These are phyloP conservation scores for Cladochytrium replicatum DNA, from an alignment of 192 early-diverging fungal genomes.

Conservation along the genomic window DNA sequence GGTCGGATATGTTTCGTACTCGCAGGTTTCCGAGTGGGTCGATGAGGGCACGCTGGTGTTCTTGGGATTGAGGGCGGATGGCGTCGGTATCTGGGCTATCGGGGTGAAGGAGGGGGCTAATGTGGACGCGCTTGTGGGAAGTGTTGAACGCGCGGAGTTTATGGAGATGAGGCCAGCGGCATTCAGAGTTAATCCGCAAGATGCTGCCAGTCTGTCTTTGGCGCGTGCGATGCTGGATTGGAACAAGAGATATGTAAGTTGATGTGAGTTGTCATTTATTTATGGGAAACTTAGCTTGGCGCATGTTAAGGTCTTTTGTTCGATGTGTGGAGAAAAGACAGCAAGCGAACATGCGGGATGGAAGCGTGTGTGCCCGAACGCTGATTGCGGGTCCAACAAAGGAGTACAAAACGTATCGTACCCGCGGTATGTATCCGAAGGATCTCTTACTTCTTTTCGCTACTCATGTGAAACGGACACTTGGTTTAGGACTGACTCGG, in stretches of 20 bases:
- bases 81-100: too few relatives aligned
- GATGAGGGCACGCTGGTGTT: too few relatives aligned
- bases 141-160: too few relatives aligned
- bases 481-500: conserved; percentile 37
- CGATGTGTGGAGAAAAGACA: conserved; percentile 27
- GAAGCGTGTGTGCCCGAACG: conserved; percentile 23
- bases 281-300: background rate
- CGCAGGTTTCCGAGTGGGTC: too few relatives aligned
- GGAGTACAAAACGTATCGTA: conserved; percentile 27
- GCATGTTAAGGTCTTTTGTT: conserved; percentile 21
- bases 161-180: conserved; percentile 10
- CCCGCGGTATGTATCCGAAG: conserved; percentile 19
- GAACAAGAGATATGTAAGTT: conserved; percentile 25
- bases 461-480: background rate
- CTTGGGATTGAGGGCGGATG: too few relatives aligned
- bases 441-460: background rate
- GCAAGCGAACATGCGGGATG: conserved; percentile 16
- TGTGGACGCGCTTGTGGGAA: too few relatives aligned
- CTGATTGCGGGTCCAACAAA: conserved; percentile 5
- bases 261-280: background rate
- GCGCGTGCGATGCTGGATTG: conserved; percentile 38
- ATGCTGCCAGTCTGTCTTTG: conserved; percentile 27
- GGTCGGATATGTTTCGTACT: too few relatives aligned
- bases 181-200: conserved; percentile 2
- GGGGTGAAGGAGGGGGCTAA: too few relatives aligned